Conservation (phyloP, 495 filamentous ascomycete genomes). For the Elaphomyces granulatus region DNA sequence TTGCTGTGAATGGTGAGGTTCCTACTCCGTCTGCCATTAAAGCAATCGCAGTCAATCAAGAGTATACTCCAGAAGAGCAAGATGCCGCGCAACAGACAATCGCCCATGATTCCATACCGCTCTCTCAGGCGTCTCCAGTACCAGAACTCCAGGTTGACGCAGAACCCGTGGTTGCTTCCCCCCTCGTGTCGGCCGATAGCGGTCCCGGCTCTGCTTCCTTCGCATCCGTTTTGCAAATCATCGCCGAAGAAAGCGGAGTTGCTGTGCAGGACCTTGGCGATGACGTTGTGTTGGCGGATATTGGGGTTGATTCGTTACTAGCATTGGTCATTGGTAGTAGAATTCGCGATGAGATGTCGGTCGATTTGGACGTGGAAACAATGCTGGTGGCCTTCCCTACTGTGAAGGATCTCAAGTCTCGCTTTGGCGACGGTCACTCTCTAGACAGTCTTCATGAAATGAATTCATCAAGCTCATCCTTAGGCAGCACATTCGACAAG, state of each 20-base stretch:
- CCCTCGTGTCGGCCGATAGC: neutral
- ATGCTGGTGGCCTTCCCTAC: conserved; percentile 46
- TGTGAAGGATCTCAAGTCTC: conserved; percentile 43
- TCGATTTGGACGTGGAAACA: conserved; percentile 35
- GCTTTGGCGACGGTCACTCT: conserved; percentile 17
- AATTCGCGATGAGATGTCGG: conserved; percentile 33
- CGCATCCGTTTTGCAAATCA: conserved; percentile 41
- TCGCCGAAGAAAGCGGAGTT: conserved; percentile 53
- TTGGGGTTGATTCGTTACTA: conserved; percentile 40
- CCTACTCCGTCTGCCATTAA: too few relatives aligned
- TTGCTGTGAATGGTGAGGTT: neutral
- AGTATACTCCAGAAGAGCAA: too few relatives aligned
- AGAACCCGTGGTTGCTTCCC: conserved; percentile 1
- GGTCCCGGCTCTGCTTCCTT: conserved; percentile 12
- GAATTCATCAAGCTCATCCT: conserved; percentile 22
- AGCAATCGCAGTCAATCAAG: too few relatives aligned
- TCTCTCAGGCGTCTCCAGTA: too few relatives aligned
- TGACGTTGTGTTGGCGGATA: conserved; percentile 33
- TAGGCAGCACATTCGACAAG: too few relatives aligned
- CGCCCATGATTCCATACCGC: too few relatives aligned
- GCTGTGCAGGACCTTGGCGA: conserved; percentile 45
- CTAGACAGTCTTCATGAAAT: conserved; percentile 17
- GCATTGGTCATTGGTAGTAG: conserved; percentile 34
- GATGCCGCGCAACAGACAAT: conserved; percentile 19
- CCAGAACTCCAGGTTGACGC: conserved; percentile 20